Percentiles rank a stretch among this genome's conserved stretches.
phyloP scores from a whole-genome alignment of 2,329 filamentous ascomycete genomes.

The Tolypocladium tundrense region DNA sequence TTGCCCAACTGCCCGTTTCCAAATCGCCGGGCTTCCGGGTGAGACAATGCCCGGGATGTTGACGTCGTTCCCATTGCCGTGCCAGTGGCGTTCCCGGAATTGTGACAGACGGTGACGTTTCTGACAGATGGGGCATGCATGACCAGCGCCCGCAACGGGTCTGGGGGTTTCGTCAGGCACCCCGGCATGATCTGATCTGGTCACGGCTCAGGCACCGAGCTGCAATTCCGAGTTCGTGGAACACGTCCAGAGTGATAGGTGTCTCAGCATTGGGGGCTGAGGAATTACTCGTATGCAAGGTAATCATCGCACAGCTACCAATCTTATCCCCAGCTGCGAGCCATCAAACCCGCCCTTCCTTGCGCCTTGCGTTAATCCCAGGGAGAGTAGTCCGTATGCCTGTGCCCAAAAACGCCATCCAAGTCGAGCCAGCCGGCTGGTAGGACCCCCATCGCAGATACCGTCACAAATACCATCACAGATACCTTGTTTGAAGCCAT shows the following conservation, averaged over 20 bases:
- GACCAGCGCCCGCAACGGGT: neutral
- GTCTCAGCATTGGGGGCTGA: neutral
- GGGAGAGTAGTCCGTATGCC: neutral
- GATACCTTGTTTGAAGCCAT: conserved; percentile 74
- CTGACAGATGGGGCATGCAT: neutral
- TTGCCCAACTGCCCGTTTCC: neutral
- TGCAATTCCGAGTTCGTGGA: neutral
- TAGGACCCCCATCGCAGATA: neutral
- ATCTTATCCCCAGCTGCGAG: neutral
- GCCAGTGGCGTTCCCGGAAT: neutral
- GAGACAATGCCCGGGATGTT: neutral
- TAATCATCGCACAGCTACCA: neutral
- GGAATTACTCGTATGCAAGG: neutral
- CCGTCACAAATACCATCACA: conserved; percentile 46
- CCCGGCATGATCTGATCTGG: neutral
- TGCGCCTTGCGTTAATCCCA: neutral
- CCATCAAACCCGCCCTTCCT: neutral
- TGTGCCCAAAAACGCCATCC: neutral
- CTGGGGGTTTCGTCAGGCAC: neutral
- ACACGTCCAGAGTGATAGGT: neutral
- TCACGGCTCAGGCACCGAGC: neutral
- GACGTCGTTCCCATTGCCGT: neutral
- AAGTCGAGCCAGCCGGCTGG: neutral
- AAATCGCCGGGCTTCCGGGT: neutral
- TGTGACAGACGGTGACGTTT: neutral